Evolutionary conservation across 2,329 filamentous ascomycete species (phyloP).

Genomic region (Penicillium sclerotiorum): DNA sequence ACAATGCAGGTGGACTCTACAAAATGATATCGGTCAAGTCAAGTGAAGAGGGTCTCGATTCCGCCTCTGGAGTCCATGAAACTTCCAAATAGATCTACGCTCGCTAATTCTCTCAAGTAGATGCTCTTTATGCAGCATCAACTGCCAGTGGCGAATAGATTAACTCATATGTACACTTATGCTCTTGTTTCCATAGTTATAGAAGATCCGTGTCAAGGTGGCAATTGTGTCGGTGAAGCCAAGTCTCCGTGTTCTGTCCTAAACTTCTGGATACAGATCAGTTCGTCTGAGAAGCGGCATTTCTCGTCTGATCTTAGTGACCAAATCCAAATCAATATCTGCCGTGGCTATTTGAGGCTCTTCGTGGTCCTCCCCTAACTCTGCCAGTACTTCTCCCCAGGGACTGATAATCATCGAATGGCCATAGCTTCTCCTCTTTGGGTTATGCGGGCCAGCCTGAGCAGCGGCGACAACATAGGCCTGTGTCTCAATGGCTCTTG

Average conservation of each 20-base stretch:
- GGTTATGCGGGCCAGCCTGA: constrained; percentile 75
- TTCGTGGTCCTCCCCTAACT: constrained; percentile 55
- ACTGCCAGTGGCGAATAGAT: too few relatives aligned
- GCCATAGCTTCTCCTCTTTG: constrained; percentile 79
- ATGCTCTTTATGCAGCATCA: too few relatives aligned
- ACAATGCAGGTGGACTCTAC: constrained; percentile 22
- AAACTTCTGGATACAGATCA: constrained; percentile 53
- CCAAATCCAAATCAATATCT: constrained; percentile 57
- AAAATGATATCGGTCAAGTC: constrained; percentile 16
- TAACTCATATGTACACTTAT: too few relatives aligned
- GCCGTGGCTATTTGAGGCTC: constrained; percentile 53
- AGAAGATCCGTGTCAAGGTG: too few relatives aligned
- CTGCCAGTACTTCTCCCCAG: constrained; percentile 75
- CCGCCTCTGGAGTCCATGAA: too few relatives aligned
- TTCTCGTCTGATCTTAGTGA: constrained; percentile 57
- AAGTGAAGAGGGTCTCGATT: not conserved
- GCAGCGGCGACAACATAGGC: constrained; percentile 85
- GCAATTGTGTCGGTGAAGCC: too few relatives aligned
- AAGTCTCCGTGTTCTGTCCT: too few relatives aligned
- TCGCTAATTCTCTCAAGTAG: too few relatives aligned
- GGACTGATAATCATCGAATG: constrained; percentile 84
- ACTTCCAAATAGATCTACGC: too few relatives aligned
- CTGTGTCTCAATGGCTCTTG: constrained; percentile 86
- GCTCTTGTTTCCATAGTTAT: too few relatives aligned
- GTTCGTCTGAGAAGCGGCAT: constrained; percentile 62